Conservation (phyloP, 495 filamentous ascomycete genomes). For the Acidiella bohemica region DNA sequence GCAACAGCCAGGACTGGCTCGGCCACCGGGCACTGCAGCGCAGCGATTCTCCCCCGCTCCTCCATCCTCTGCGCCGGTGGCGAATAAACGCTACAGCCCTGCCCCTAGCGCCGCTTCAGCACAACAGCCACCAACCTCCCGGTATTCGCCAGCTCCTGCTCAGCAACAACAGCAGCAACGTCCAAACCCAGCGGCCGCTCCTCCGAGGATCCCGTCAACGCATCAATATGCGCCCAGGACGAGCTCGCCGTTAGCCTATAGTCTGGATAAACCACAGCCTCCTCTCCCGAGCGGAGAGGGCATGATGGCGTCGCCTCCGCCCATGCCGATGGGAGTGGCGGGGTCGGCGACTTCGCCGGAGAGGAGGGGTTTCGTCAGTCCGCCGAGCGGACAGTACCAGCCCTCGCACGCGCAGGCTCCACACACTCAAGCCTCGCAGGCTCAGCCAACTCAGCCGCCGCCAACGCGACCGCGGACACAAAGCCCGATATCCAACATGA, state of each 20-base stretch:
- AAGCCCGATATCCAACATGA: slow-evolving; percentile 51
- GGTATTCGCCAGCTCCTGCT: slow-evolving; percentile 20
- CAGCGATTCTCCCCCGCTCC: no score
- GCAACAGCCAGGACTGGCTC: no score
- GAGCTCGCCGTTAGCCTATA: slow-evolving; percentile 60
- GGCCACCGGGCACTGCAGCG: no score
- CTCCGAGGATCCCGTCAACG: slow-evolving; percentile 11
- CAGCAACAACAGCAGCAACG: slow-evolving; percentile 2
- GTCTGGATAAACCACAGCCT: slow-evolving; percentile 38
- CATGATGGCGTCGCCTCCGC: slow-evolving; percentile 27
- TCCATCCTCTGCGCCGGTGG: slow-evolving; percentile 28
- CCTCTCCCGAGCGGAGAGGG: slow-evolving; percentile 3
- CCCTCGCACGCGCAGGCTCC: no score
- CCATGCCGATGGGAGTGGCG: slow-evolving; percentile 1
- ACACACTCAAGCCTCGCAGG: not conserved
- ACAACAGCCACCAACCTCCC: slow-evolving; percentile 15
- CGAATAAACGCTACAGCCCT: slow-evolving; percentile 9
- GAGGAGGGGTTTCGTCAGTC: no score
- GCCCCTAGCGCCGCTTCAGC: slow-evolving; percentile 10
- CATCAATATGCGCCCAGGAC: slow-evolving; percentile 71
- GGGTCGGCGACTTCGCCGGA: not conserved
- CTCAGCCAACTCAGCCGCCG: slow-evolving; percentile 28
- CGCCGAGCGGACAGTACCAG: no score
- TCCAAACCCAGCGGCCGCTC: not conserved
- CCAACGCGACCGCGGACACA: slow-evolving; percentile 73